Percentiles rank a stretch among this genome's conserved stretches.
Evolutionary conservation across 1,284 basidiomycete species (phyloP).

Genomic region (Dichomitus squalens): DNA sequence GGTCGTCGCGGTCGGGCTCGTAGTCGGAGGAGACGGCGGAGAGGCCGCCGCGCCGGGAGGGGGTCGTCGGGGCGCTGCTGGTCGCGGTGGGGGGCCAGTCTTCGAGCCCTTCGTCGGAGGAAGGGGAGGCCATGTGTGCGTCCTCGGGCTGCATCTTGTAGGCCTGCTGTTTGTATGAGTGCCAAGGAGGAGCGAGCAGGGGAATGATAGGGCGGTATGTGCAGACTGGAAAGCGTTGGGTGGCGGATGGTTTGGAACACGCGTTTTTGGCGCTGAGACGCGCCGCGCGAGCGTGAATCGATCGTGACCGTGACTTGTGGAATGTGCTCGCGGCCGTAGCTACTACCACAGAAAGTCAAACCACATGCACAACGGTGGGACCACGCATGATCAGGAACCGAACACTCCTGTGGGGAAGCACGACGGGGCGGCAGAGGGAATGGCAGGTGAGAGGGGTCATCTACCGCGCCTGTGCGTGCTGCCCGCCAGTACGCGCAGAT

Average conservation of each 20-base stretch:
- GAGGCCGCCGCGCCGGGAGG: slow-evolving; percentile 5
- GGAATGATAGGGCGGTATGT: background rate
- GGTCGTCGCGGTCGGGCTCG: slow-evolving; percentile 11
- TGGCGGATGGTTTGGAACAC: background rate
- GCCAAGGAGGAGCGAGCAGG: background rate
- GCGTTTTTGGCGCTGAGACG: background rate
- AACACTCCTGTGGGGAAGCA: too few relatives aligned
- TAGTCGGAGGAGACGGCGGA: slow-evolving; percentile 10
- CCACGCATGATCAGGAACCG: too few relatives aligned
- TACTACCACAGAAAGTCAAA: background rate
- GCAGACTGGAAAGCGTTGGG: background rate
- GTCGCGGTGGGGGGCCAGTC: slow-evolving; percentile 12
- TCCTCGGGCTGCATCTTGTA: slow-evolving; percentile 17
- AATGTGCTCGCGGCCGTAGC: too few relatives aligned
- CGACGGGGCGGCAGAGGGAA: too few relatives aligned
- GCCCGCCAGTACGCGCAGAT: too few relatives aligned
- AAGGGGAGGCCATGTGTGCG: slow-evolving; percentile 12
- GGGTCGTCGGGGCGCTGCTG: slow-evolving; percentile 17
- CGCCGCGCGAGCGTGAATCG: background rate
- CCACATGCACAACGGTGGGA: background rate
- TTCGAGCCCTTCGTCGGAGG: slow-evolving; percentile 20
- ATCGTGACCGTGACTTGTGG: background rate
- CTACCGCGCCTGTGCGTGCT: too few relatives aligned
- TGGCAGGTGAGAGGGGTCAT: too few relatives aligned
- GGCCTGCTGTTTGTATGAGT: too few relatives aligned